phyloP scores from a whole-genome alignment of 139 green algal species.

The Nannochloris sp. region DNA sequence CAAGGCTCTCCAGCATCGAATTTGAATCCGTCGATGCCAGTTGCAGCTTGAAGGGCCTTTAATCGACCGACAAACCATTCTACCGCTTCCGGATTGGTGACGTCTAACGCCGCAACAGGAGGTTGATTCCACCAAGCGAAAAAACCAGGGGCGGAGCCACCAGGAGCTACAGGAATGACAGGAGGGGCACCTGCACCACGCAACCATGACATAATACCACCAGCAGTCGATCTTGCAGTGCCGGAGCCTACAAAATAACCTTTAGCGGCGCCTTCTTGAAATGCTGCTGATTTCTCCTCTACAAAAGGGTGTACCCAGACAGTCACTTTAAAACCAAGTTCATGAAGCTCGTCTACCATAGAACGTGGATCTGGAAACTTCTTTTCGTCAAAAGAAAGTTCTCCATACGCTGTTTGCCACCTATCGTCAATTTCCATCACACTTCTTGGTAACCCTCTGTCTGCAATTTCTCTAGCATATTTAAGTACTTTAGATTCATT shows the following conservation, averaged over 20 bases:
- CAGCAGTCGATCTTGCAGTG: background rate
- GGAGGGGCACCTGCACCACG: background rate
- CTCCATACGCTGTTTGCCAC: constrained; percentile 19
- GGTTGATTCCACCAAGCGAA: constrained; percentile 51
- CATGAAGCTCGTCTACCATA: constrained; percentile 56
- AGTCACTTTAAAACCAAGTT: constrained; percentile 60
- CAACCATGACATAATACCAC: background rate
- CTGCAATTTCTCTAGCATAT: constrained; percentile 53
- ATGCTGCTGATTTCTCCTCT: constrained; percentile 43
- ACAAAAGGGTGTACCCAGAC: constrained; percentile 65
- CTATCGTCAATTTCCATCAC: constrained; percentile 29
- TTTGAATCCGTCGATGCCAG: constrained; percentile 61
- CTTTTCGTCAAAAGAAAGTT: constrained; percentile 58
- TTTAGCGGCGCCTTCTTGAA: constrained; percentile 37
- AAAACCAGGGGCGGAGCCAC: constrained; percentile 20
- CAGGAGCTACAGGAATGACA: background rate
- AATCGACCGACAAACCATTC: constrained; percentile 52
- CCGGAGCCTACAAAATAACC: constrained; percentile 51
- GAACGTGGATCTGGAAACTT: constrained; percentile 25
- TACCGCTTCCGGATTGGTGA: constrained; percentile 59
- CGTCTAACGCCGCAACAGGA: constrained; percentile 48
- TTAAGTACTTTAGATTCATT: constrained; percentile 44
- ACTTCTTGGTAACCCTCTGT: constrained; percentile 20
- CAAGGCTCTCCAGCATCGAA: constrained; percentile 66
- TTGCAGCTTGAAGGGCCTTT: constrained; percentile 30